phyloP scores from a whole-genome alignment of 768 basidiomycete species.

The Mycena haematopus region DNA sequence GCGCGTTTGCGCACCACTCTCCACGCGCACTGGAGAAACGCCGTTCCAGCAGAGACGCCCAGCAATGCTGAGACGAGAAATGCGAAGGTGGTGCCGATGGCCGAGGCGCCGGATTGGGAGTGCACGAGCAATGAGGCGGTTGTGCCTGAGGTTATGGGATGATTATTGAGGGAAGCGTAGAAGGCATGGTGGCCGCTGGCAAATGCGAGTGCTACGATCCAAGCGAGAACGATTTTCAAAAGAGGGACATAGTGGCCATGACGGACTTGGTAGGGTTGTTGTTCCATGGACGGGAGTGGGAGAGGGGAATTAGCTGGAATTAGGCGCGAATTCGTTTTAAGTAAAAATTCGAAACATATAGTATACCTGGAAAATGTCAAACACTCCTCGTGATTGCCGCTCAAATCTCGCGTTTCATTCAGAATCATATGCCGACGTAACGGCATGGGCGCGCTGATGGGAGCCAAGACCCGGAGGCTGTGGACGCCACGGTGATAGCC shows the following conservation, averaged over 20 bases:
- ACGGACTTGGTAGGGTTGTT: too few species aligned
- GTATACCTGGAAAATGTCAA: too few species aligned
- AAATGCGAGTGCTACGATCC: neutral
- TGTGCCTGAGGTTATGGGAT: neutral
- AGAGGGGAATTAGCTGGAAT: too few species aligned
- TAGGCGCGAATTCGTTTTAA: too few species aligned
- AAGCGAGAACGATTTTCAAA: neutral
- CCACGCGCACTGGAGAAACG: conserved; percentile 16
- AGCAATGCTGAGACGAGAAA: conserved; percentile 6
- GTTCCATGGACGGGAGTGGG: too few species aligned
- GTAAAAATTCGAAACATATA: too few species aligned
- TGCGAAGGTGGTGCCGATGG: conserved; percentile 16
- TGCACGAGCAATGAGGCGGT: neutral
- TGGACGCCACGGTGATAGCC: too few species aligned
- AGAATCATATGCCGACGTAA: too few species aligned
- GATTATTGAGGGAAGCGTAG: conserved; percentile 13
- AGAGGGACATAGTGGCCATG: neutral
- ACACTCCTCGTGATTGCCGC: too few species aligned
- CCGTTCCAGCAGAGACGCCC: conserved; percentile 1
- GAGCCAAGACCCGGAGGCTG: too few species aligned
- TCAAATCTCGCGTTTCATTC: too few species aligned
- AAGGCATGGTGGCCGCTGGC: conserved; percentile 14
- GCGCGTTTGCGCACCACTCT: conserved; percentile 5
- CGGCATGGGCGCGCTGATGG: too few species aligned
- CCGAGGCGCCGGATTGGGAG: conserved; percentile 15